Conservation (phyloP, 2,329 filamentous ascomycete species). For the Trichoderma sp. region DNA sequence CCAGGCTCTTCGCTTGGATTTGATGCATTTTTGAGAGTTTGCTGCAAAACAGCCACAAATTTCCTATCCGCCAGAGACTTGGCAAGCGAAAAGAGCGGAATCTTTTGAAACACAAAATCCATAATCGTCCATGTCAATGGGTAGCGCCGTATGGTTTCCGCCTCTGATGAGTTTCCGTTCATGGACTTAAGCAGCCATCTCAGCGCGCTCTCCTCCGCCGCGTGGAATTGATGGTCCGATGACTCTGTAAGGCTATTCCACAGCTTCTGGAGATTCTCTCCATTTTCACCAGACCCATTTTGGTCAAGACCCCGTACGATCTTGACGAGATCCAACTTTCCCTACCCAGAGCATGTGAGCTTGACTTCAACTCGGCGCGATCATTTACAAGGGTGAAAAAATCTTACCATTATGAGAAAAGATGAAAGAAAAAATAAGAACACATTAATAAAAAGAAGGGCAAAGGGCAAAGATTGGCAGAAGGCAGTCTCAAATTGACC, state of each 20-base stretch:
- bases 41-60: conserved; percentile 67
- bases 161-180: conserved; percentile 49
- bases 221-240: conserved; percentile 48
- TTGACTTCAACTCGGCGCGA: conserved; percentile 1
- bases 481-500: background rate
- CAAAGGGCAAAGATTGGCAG: background rate
- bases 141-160: conserved; percentile 57
- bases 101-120: conserved; percentile 59
- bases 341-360: conserved; percentile 31
- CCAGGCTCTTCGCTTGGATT: conserved; percentile 29
- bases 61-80: conserved; percentile 70
- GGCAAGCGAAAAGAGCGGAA: conserved; percentile 69
- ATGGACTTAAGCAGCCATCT: conserved; percentile 66
- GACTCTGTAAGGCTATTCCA: conserved; percentile 52
- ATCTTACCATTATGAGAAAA: conserved; percentile 16
- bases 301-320: conserved; percentile 59
- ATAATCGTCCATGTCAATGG: conserved; percentile 64
- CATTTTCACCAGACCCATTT: conserved; percentile 45
- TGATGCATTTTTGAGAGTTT: conserved; percentile 62
- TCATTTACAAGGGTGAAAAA: background rate
- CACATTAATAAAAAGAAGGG: conserved; percentile 10
- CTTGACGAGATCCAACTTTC: conserved; percentile 49
- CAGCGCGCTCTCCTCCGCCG: conserved; percentile 59
- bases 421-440: background rate
- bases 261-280: conserved; percentile 51